These are phyloP conservation scores for Erysimum cheiri DNA, from an alignment of 441 rosid genomes.

Conservation along the genomic window DNA sequence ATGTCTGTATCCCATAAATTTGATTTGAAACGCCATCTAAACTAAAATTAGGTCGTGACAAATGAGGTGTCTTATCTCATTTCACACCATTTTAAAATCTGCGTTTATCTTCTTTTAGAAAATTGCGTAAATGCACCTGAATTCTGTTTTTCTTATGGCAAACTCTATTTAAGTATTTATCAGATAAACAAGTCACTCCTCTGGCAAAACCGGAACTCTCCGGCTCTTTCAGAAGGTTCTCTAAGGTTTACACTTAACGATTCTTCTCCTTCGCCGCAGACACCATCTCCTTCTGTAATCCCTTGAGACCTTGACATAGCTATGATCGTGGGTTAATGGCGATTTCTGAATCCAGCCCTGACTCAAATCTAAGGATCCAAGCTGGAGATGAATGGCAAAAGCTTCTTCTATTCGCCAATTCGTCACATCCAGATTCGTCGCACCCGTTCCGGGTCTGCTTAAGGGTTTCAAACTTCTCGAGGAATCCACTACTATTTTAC, in stretches of 20 bases:
- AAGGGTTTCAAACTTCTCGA: constrained; percentile 47
- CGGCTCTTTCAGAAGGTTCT: not conserved
- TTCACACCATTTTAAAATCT: constrained; percentile 9
- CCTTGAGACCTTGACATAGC: constrained; percentile 32
- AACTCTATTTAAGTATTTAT: not conserved
- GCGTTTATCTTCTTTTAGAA: not conserved
- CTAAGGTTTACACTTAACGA: constrained; percentile 26
- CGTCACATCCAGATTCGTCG: constrained; percentile 43
- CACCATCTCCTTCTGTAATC: constrained; percentile 11
- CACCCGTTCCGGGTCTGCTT: constrained; percentile 38
- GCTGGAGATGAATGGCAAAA: constrained; percentile 75
- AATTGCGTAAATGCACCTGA: constrained; percentile 6
- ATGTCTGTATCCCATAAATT: constrained; percentile 19
- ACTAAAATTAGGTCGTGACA: constrained; percentile 38
- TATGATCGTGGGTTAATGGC: constrained; percentile 47
- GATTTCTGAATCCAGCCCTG: constrained; percentile 31
- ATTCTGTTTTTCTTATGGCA: not conserved
- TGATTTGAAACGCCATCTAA: constrained; percentile 24
- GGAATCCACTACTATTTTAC: constrained; percentile 39
- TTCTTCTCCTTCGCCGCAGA: constrained; percentile 37
- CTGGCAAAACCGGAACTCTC: constrained; percentile 4
- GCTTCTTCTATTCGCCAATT: constrained; percentile 53
- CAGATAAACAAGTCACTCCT: not conserved
- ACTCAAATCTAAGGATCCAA: constrained; percentile 35
- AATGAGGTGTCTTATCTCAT: constrained; percentile 30